These are phyloP conservation scores for Paecilomyces sp. DNA, from an alignment of 2,329 filamentous ascomycete genomes.

Conservation along the genomic window DNA sequence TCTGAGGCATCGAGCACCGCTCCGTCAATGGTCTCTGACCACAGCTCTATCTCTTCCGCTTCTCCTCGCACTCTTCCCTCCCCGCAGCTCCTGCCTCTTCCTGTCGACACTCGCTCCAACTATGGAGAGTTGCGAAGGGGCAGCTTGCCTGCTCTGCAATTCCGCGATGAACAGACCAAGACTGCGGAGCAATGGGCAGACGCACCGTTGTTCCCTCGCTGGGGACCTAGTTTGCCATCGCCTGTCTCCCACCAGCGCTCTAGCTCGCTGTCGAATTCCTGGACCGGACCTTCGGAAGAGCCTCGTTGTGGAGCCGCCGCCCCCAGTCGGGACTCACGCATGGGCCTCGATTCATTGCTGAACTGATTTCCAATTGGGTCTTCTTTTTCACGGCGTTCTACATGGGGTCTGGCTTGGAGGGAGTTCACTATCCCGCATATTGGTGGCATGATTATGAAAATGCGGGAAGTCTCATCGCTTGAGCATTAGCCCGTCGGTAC, in stretches of 20 bases:
- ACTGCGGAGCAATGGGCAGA: conserved; percentile 3
- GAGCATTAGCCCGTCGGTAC: background rate
- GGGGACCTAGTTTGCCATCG: background rate
- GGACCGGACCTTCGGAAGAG: conserved; percentile 10
- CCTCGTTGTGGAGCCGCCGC: conserved; percentile 1
- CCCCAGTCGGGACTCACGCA: conserved; percentile 27
- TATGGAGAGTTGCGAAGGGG: conserved; percentile 26
- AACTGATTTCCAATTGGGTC: conserved; percentile 21
- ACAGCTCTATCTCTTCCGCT: conserved; percentile 54
- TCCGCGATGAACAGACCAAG: conserved; percentile 19
- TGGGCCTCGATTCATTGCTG: conserved; percentile 31
- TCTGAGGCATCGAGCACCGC: conserved; percentile 57
- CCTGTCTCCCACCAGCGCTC: conserved; percentile 4
- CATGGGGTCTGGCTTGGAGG: background rate
- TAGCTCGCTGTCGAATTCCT: conserved; percentile 17
- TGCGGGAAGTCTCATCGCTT: background rate
- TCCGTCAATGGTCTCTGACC: conserved; percentile 66
- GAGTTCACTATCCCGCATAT: background rate
- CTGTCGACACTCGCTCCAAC: conserved; percentile 37
- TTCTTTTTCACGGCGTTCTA: conserved; percentile 10
- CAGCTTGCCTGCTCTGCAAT: conserved; percentile 18
- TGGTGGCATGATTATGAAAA: background rate
- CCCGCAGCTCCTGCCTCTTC: conserved; percentile 32
- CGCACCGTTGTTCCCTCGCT: background rate
- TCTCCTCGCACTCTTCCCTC: conserved; percentile 45